Evolutionary conservation across 2,329 filamentous ascomycete genomes (phyloP).

Genomic region (Pyricularia sp.): DNA sequence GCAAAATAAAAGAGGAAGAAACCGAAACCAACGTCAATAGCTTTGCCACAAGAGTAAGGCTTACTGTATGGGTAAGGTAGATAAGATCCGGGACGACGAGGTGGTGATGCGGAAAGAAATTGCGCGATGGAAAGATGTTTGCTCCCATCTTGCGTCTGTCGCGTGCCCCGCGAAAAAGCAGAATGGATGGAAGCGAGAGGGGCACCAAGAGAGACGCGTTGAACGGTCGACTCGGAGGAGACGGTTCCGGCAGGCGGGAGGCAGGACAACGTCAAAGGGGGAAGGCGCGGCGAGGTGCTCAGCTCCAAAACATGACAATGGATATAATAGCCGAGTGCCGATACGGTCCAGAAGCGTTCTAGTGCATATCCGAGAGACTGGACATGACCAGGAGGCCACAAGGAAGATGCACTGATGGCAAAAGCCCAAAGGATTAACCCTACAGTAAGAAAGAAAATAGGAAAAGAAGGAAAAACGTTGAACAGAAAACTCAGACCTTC

Average conservation of each 20-base stretch:
- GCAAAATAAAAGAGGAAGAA: neutral
- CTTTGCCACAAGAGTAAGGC: neutral
- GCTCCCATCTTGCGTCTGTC: neutral
- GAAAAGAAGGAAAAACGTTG: neutral
- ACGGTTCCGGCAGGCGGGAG: neutral
- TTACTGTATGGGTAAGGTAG: neutral
- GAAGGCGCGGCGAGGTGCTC: neutral
- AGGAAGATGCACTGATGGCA: neutral
- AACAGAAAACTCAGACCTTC: neutral
- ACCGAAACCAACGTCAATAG: neutral
- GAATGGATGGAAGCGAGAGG: neutral
- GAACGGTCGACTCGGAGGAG: neutral
- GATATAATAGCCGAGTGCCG: neutral
- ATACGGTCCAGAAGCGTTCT: neutral
- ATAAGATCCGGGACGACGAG: neutral
- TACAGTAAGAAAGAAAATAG: neutral
- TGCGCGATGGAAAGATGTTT: neutral
- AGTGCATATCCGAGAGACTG: neutral
- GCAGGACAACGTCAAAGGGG: neutral
- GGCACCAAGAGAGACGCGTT: neutral
- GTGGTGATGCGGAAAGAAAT: neutral
- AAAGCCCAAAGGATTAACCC: neutral
- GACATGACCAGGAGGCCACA: neutral
- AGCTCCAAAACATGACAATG: neutral
- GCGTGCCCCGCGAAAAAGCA: neutral